Evolutionary conservation across 768 basidiomycete species (phyloP).

Genomic region (Terana coerulea): DNA sequence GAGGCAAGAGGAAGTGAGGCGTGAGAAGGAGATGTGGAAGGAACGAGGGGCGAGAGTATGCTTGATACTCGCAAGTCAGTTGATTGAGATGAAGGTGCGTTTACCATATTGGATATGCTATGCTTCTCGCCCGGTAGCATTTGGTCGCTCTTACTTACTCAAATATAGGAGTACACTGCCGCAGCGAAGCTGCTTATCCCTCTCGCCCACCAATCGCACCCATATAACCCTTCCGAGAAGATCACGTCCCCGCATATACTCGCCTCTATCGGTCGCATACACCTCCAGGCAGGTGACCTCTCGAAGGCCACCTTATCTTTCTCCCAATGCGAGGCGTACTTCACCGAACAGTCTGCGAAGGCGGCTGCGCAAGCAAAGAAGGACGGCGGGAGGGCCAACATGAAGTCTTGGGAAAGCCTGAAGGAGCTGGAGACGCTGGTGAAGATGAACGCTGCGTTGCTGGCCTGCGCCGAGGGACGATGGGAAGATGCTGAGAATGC

Average conservation of each 20-base stretch:
- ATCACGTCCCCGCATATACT: slow-evolving; percentile 50
- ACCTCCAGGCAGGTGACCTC: slow-evolving; percentile 71
- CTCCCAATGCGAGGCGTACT: slow-evolving; percentile 41
- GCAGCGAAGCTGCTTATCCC: slow-evolving; percentile 67
- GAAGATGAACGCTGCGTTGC: slow-evolving; percentile 61
- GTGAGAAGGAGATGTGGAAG: slow-evolving; percentile 63
- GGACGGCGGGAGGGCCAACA: slow-evolving; percentile 14
- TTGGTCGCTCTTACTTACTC: neutral
- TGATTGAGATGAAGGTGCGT: slow-evolving; percentile 79
- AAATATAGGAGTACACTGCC: slow-evolving; percentile 58
- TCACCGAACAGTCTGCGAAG: slow-evolving; percentile 22
- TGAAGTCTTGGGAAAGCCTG: too few relatives aligned
- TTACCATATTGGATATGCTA: neutral
- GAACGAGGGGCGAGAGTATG: slow-evolving; percentile 75
- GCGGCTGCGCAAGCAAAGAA: too few relatives aligned
- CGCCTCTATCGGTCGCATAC: slow-evolving; percentile 68
- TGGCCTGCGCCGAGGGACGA: slow-evolving; percentile 67
- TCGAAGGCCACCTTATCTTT: slow-evolving; percentile 58
- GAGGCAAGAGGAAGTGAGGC: neutral
- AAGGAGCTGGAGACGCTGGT: slow-evolving; percentile 23
- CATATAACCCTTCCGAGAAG: neutral
- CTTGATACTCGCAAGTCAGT: slow-evolving; percentile 75
- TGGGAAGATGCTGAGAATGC: slow-evolving; percentile 52
- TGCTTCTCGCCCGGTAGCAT: neutral
- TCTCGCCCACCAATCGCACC: slow-evolving; percentile 27